Conservation (phyloP, 495 filamentous ascomycete species). For the Penicillium cosmopolitanum region DNA sequence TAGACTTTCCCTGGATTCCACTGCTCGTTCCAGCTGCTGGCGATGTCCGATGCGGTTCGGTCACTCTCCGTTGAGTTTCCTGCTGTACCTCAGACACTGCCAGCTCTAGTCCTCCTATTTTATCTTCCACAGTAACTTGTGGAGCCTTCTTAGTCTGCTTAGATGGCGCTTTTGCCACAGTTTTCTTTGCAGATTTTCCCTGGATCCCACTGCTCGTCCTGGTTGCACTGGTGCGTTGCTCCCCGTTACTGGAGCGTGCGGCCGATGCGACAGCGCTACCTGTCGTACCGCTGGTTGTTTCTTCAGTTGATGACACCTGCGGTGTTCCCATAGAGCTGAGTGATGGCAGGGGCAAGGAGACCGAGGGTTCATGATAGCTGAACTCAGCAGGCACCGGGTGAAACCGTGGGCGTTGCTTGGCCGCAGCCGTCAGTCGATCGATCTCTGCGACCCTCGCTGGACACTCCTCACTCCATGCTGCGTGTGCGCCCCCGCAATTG, state of each 20-base stretch:
- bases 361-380: neutral
- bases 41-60: no score
- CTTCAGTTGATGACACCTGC: neutral
- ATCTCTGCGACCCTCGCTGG: neutral
- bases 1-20: no score
- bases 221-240: neutral
- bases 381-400: neutral
- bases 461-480: neutral
- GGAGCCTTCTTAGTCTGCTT: no score
- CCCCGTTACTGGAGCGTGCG: slow-evolving; percentile 8
- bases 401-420: neutral
- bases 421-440: neutral
- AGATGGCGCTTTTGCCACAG: no score
- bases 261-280: slow-evolving; percentile 1
- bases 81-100: no score
- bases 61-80: no score
- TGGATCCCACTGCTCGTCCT: neutral
- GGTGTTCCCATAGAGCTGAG: slow-evolving; percentile 5
- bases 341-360: neutral
- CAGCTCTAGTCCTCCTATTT: no score
- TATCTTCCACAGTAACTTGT: no score
- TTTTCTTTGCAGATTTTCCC: no score
- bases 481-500: slow-evolving; percentile 11
- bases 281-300: neutral
- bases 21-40: no score